Base-by-base conservation (phyloP, 1,284 basidiomycete genomes). In the Cutaneotrichosporon sp. region DNA sequence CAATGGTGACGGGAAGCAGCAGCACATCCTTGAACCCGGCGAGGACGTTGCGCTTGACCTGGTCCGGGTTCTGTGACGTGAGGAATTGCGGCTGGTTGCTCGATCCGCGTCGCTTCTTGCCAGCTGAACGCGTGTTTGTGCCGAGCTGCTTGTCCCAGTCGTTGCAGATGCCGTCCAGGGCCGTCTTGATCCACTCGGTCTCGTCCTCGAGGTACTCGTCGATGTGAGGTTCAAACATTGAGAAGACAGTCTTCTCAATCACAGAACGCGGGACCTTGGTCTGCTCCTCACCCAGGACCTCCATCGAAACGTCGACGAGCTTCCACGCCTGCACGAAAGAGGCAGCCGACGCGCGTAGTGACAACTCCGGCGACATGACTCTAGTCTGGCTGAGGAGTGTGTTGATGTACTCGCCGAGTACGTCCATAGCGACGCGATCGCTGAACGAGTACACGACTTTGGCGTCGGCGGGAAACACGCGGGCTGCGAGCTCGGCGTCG, bases 171-270 rank as follows among this genome's bases (percentile, higher is more conserved):
- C 80, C 81, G 56, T 91, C 89, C 65, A 98, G 87, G 0, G 85
- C 83, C 7, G 83, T 83, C 72, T 91, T 91, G 57, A 92, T 85
- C 73, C 86, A 87, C 63, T 96, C 92, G 7, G 90, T 85, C 78
- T 99, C 97, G 73, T 97, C 92, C 65, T 92, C 89, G 3, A 99
- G 87, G 73, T 99, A 99, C 72, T 97, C 95, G 75, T 95, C 93
- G 89, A 98, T 93, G 76, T 96, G 90, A 3, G 85, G 82, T 77
- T 97, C 94, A 74, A 97, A 99, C 91, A 97, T 95, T 50, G 85
- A 85, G 76, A 91, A 95, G 11, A 95, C 85, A 55, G 95, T 86
- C 75, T 93, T 90, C 72, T 97, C 91, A 0, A 89, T 89, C 47
- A 82, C 82, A 5, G 81, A 83, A 51, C 76, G 74, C 8, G 82